Evolutionary conservation across 1,284 basidiomycete species (phyloP), one percentile per base, ranked within the genome.

Genomic region (Pascua sp.): DNA sequence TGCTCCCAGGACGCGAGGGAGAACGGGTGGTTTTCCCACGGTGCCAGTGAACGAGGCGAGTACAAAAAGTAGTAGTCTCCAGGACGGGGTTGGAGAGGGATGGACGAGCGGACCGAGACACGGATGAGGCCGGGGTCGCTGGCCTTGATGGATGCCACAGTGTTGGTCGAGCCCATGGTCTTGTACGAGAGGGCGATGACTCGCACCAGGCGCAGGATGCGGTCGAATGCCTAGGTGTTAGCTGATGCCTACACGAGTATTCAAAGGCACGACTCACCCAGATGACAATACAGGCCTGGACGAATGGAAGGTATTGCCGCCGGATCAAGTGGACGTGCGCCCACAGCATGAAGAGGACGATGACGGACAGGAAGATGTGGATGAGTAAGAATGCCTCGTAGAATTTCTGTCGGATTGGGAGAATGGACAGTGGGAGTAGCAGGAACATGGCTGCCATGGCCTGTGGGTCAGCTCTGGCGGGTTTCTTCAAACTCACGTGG

Each of bases 11-110:
- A 49, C 4, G 67, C 67, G 4, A 72, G 54, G 0, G 67, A 67
- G 61, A 70, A 70, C 8, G 67, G 66, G 54, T 70, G 68, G 47
- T 68, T 69, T 53, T 72, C 66, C 67, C 67, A 70, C 2, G 64
- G 63, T 9, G 57, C 64, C 12, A 63, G 47, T 11, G 54, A 56
- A 11, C 56, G 49, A 0, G 69, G 66, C 8, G 65, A 61, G 50
- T 69, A 68, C 10, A 72, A 49, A 47, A 66, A 72, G 61, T 66
- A 70, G 55, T 72, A 66, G 15, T 61, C 45, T 1, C 70, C 70
- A 4, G 70, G 59, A 11, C 43, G 39, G 5, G 67, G 67, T 1
- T 17, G 54, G 56, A 64, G 54, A 12, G 42, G 42, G 17, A 66
- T 49, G 4, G 58, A 54, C 5, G 67, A 61, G 16, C 57, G 48